Base-by-base conservation (phyloP, 768 basidiomycete genomes). In the Cyclocybe cylindracea region DNA sequence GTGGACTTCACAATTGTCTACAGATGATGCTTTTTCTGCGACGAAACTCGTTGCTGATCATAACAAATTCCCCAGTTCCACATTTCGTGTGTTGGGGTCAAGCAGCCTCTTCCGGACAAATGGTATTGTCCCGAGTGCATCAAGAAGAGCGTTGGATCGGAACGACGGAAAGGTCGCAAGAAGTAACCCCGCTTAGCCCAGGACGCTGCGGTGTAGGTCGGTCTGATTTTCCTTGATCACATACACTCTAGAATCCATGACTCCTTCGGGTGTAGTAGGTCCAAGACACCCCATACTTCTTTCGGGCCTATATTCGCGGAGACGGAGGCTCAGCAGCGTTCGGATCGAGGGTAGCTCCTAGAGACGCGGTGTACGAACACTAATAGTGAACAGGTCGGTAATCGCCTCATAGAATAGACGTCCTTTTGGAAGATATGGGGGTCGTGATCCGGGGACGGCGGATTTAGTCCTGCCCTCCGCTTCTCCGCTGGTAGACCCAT, bases 41-140 rank as follows among this genome's bases (percentile, higher is more conserved):
- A 19, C 18, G n/a, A 7, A 10, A 29, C 9, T 6, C n/a, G 39
- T 44, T 44, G 40, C 24, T 24, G 36, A 29, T 50, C 34, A 50
- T 1, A 37, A 16, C 11, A 16, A 38, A 10, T 41, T 46, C 11
- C 24, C 19, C 54, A 84, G 84, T 86, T 84, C 70, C 84, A 86
- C 61, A 69, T 86, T 35, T 69, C 72, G 32, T 86, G 84, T 58
- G 82, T 85, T 10, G 76, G 78, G 24, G 68, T 86, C 45, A 78
- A 67, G 62, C 68, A 67, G 36, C 77, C 62, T 56, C 72, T 63
- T 48, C 78, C 65, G 61, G 81, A 82, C 54, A 76, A 74, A 36
- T 83, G 82, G 80, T 83, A 78, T 54, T 84, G 83, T 60, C 74
- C 75, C 2, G 75, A 76, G 40, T 84, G 82, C 55, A 54, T 60